Evolutionary conservation across 208 protist genomes (phyloP).

Genomic region (Ichthyophonus hoferi): DNA sequence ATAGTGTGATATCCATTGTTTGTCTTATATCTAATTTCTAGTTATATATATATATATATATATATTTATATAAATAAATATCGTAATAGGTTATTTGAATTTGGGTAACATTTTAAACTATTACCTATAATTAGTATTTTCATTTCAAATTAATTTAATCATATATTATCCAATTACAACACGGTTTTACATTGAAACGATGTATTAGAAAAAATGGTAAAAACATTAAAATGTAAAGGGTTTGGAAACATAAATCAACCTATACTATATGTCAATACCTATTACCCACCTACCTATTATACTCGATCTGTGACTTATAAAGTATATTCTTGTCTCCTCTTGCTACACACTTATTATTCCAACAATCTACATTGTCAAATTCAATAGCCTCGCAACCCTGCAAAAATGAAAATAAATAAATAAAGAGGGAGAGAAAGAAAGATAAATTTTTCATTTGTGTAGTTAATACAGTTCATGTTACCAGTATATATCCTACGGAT

Average conservation of each 20-base stretch:
- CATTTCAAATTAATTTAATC: no score
- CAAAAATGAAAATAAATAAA: not conserved
- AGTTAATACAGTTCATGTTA: no score
- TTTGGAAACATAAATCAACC: not conserved
- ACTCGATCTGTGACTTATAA: not conserved
- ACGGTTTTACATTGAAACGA: not conserved
- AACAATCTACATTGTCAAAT: conserved; percentile 28
- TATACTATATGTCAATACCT: no score
- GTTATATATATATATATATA: no score
- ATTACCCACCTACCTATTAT: not conserved
- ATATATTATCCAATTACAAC: no score
- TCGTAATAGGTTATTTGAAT: no score
- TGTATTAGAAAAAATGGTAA: not conserved
- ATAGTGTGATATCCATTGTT: no score
- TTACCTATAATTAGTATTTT: no score
- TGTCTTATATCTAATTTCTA: no score
- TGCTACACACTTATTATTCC: not conserved
- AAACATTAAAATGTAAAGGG: not conserved
- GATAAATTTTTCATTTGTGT: not conserved
- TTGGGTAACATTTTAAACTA: no score
- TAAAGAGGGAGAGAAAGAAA: not conserved
- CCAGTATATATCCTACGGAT: no score
- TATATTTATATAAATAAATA: no score
- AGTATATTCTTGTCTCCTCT: not conserved
- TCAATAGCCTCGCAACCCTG: conserved; percentile 24